Base-by-base conservation (phyloP, 108 stramenopile species). In the Aurantiochytrium sp. region DNA sequence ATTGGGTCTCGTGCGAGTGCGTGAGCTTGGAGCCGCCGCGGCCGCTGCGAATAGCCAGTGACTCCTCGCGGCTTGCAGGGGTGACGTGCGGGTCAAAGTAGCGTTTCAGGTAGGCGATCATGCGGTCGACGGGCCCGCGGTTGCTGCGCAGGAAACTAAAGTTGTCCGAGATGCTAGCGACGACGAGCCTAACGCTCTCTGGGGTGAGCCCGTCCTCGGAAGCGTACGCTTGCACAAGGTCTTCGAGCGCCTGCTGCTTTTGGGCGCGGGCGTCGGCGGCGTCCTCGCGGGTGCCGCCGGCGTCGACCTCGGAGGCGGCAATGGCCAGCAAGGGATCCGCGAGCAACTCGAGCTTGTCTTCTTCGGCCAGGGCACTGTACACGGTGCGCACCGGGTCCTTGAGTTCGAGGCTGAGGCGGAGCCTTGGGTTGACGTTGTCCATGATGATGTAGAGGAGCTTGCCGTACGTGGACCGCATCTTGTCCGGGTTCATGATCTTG, bases 401-500 rank as follows among this genome's bases (percentile, higher is more conserved):
- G 50, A 94, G 69, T 36, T 93, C 93, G 31, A 94, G 52, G 4
- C 73, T 69, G 54, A 90, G 90, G 45, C 89, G 87, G 30, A 93
- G 91, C 10, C 92, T 87, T 37, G 94, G 90, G 36, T 92, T 91
- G 86, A 92, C 88, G 12, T 92, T 86, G 90, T 96, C 95, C 90
- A 95, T 95, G 52, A 96, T 65, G 52, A 96, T 68, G 90, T 95
- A 95, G 94, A 96, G 93, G 50, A 96, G 90, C 90, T 96, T 96
- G 50, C 96, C 96, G 91, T 96, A 96, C 27, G 93, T 93, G 32
- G 88, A 89, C 31, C 96, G 87, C 93, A 96, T 94, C 85, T 94
- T 93, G 36, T 87, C 88, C 22, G 96, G 96, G 85, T 96, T 96
- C 85, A 95, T 89, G 36, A 96, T 93, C 85, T 96, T 96, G 88